A percentile compares a stretch with the other conserved stretches of the same genome.
Evolutionary conservation across 495 filamentous ascomycete species (phyloP).

Genomic region (Hyaloscypha bicolor): DNA sequence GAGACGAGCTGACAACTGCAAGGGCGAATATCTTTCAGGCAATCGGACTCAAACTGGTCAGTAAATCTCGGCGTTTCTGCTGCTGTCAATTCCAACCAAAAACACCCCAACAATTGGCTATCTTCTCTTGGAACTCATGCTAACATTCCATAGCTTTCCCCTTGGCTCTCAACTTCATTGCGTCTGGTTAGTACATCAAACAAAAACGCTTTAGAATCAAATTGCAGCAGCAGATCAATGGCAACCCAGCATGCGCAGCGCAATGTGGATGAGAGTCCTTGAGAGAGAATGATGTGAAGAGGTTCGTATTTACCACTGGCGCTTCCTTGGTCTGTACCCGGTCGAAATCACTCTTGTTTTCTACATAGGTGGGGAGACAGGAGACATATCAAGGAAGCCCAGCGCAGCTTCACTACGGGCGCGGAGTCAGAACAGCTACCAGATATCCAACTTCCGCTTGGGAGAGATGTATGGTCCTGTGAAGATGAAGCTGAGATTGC

Average conservation of each 20-base stretch:
- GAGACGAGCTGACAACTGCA: conserved; percentile 8
- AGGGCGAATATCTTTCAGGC: conserved; percentile 63
- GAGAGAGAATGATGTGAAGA: conserved; percentile 38
- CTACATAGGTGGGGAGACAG: not conserved
- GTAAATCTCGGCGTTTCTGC: conserved; percentile 26
- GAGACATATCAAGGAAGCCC: conserved; percentile 25
- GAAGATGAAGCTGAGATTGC: conserved; percentile 79
- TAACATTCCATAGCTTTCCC: conserved; percentile 57
- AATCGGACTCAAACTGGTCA: conserved; percentile 79
- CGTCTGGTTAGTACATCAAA: conserved; percentile 71
- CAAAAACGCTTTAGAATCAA: conserved; percentile 25
- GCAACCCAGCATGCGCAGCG: conserved; percentile 30
- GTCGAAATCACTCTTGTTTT: conserved; percentile 3
- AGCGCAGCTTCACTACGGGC: conserved; percentile 85
- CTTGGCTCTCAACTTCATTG: conserved; percentile 79
- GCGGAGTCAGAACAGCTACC: conserved; percentile 57
- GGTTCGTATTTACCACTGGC: conserved; percentile 49
- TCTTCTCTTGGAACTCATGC: conserved; percentile 26
- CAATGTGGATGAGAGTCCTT: conserved; percentile 22
- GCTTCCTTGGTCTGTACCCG: conserved; percentile 30
- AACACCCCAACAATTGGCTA: not conserved
- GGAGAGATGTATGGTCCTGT: conserved; percentile 30
- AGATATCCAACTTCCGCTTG: conserved; percentile 48
- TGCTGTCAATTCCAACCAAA: not conserved
- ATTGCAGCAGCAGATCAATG: conserved; percentile 44